Conservation (phyloP, 345 rosid genomes). For the Toxicodendron radicans region DNA sequence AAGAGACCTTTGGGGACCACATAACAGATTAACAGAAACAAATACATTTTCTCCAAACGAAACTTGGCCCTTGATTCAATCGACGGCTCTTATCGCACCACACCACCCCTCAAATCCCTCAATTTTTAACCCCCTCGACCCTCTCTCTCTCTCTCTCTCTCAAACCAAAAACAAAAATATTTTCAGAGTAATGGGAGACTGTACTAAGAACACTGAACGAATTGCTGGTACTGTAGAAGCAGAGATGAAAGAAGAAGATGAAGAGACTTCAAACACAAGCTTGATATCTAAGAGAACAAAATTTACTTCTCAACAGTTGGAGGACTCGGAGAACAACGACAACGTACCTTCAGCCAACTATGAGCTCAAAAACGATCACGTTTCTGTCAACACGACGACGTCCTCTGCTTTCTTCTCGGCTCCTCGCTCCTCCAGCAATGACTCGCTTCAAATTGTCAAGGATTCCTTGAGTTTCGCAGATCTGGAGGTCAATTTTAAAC, state of each 20-base stretch:
- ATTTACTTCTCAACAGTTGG: constrained; percentile 1
- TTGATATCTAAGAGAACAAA: constrained; percentile 1
- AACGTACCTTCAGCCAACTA: neutral
- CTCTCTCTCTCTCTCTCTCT: neutral
- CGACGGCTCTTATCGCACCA: constrained; percentile 10
- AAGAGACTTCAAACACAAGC: constrained; percentile 2
- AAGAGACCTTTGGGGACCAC: neutral
- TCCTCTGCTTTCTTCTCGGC: constrained; percentile 1
- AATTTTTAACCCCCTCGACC: constrained; percentile 7
- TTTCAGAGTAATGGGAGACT: constrained; percentile 8
- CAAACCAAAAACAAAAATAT: neutral
- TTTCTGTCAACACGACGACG: neutral
- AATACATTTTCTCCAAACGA: neutral
- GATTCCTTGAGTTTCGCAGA: constrained; percentile 10
- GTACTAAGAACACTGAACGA: constrained; percentile 14
- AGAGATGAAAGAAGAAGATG: neutral
- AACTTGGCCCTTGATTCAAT: constrained; percentile 21
- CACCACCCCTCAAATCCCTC: neutral
- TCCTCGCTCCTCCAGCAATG: constrained; percentile 3
- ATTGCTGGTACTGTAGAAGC: neutral
- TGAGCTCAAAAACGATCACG: neutral
- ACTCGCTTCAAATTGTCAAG: neutral
- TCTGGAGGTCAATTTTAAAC: constrained; percentile 10
- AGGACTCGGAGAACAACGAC: neutral
- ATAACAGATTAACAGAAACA: neutral